These are phyloP conservation scores for Penicillium sclerotigenum DNA, from an alignment of 2,329 filamentous ascomycete species.

Conservation along the genomic window DNA sequence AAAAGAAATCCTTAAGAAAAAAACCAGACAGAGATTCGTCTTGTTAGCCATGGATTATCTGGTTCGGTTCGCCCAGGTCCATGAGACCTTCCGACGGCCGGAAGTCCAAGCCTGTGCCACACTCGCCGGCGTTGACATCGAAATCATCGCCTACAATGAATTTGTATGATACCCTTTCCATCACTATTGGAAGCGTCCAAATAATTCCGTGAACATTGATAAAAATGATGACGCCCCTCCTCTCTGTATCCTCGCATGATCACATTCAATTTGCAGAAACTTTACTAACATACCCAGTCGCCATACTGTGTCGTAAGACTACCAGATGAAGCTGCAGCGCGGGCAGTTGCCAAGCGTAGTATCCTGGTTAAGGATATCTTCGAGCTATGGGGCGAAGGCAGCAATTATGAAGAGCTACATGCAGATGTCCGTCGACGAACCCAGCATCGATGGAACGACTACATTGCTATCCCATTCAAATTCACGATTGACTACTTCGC, in stretches of 20 bases:
- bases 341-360: constrained; percentile 67
- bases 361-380: constrained; percentile 81
- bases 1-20: neutral
- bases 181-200: neutral
- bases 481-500: constrained; percentile 82
- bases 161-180: constrained; percentile 55
- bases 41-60: constrained; percentile 64
- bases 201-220: neutral
- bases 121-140: constrained; percentile 63
- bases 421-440: constrained; percentile 59
- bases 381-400: constrained; percentile 79
- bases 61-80: constrained; percentile 81
- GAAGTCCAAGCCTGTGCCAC: constrained; percentile 79
- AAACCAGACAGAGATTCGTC: neutral
- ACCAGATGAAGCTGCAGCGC: constrained; percentile 62
- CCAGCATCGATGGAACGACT: constrained; percentile 63
- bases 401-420: constrained; percentile 67
- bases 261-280: constrained; percentile 15
- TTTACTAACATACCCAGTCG: constrained; percentile 54
- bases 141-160: constrained; percentile 70
- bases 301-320: constrained; percentile 80
- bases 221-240: neutral
- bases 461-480: constrained; percentile 68
- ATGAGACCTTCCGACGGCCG: constrained; percentile 84
- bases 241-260: constrained; percentile 1